Evolutionary conservation across 805 yeast genomes (phyloP).

Genomic region (Yueomyces sinensis): DNA sequence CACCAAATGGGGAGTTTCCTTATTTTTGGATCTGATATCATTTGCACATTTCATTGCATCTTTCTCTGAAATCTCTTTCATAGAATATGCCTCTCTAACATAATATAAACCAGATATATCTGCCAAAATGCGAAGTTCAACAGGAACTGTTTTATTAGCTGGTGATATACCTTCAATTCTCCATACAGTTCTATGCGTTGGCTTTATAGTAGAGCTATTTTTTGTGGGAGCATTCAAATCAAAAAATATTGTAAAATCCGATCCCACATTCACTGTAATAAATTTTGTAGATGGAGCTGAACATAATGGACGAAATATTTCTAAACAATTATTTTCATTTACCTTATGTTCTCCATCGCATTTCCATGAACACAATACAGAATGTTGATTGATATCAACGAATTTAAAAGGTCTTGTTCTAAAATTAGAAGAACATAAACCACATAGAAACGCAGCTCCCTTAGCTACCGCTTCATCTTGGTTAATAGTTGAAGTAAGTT

Average conservation of each 20-base stretch:
- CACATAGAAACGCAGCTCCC: slow-evolving; percentile 98
- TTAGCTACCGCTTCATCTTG: slow-evolving; percentile 99
- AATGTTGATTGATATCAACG: slow-evolving; percentile 84
- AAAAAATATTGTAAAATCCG: slow-evolving; percentile 79
- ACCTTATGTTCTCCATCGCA: slow-evolving; percentile 83
- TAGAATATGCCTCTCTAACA: slow-evolving; percentile 88
- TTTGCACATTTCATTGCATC: slow-evolving; percentile 47
- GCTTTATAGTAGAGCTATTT: slow-evolving; percentile 54
- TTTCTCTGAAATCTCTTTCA: slow-evolving; percentile 73
- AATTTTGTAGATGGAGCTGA: slow-evolving; percentile 89
- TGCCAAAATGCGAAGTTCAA: slow-evolving; percentile 89
- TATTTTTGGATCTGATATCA: slow-evolving; percentile 82
- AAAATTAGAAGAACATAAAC: slow-evolving; percentile 96
- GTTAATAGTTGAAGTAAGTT: slow-evolving; percentile 85
- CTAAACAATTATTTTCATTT: slow-evolving; percentile 38
- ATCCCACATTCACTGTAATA: slow-evolving; percentile 84
- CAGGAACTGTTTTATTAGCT: slow-evolving; percentile 67
- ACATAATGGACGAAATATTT: slow-evolving; percentile 94
- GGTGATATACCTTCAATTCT: slow-evolving; percentile 71
- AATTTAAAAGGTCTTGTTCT: slow-evolving; percentile 98
- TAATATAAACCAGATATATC: slow-evolving; percentile 94
- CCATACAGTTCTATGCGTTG: slow-evolving; percentile 86
- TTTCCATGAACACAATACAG: slow-evolving; percentile 93
- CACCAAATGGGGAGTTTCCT: slow-evolving; percentile 83
- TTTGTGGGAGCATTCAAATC: slow-evolving; percentile 63